These are phyloP conservation scores for Fraxinus nigra DNA, from an alignment of 305 asterid genomes.

Conservation along the genomic window DNA sequence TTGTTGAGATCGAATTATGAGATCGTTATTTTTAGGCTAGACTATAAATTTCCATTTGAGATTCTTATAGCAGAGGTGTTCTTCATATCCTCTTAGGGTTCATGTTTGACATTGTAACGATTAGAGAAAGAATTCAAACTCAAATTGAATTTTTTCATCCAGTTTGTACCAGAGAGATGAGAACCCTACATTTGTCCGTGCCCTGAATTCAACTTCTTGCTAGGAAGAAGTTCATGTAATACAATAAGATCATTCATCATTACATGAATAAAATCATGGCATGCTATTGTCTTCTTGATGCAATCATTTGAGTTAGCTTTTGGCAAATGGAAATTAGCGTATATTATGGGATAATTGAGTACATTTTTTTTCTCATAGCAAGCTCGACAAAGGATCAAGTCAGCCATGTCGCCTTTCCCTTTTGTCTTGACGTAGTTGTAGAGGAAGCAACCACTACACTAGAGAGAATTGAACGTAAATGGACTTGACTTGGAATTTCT, in stretches of 20 bases:
- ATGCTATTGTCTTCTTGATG: neutral
- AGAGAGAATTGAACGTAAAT: no score
- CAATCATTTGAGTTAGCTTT: neutral
- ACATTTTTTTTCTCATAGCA: neutral
- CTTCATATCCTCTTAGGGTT: neutral
- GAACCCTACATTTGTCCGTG: neutral
- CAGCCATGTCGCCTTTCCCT: no score
- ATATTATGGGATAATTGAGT: neutral
- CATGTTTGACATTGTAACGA: neutral
- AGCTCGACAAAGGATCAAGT: no score
- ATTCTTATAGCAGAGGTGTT: neutral
- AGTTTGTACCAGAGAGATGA: neutral
- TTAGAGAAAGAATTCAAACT: neutral
- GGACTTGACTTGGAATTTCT: no score
- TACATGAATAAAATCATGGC: neutral
- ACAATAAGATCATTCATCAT: neutral
- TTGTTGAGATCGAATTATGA: conserved; percentile 40
- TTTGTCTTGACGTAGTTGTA: no score
- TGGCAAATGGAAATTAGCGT: neutral
- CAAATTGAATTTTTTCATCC: neutral
- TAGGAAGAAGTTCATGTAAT: neutral
- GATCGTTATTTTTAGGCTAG: neutral
- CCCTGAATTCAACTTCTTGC: neutral
- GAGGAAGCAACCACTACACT: no score
- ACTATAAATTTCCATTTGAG: neutral